These are phyloP conservation scores for Penicillium subrubescens DNA, from an alignment of 495 filamentous ascomycete species.

Conservation along the genomic window DNA sequence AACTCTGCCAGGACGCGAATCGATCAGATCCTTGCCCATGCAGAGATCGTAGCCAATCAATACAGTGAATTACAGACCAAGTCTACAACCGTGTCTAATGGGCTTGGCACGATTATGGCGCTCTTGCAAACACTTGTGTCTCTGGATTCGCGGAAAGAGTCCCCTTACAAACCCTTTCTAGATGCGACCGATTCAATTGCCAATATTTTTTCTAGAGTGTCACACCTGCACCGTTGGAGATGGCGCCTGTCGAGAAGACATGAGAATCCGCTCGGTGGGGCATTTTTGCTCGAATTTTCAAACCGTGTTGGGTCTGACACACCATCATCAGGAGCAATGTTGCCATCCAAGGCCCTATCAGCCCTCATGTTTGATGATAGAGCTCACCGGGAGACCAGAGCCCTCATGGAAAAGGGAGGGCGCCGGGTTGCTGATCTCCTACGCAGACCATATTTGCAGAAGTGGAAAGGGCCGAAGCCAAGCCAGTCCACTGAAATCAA, in stretches of 20 bases:
- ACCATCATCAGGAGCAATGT: background rate
- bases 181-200: background rate
- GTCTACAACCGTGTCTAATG: background rate
- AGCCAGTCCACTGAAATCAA: conserved; percentile 14
- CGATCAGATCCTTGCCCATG: conserved; percentile 7
- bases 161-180: background rate
- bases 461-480: conserved; percentile 8
- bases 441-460: conserved; percentile 9
- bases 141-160: background rate
- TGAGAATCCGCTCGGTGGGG: background rate
- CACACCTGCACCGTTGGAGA: background rate
- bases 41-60: background rate
- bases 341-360: background rate
- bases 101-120: background rate
- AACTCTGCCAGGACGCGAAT: conserved; percentile 23
- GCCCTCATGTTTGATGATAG: conserved; percentile 3
- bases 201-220: background rate
- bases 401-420: background rate
- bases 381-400: background rate
- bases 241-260: background rate
- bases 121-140: background rate
- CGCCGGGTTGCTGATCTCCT: background rate
- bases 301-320: too few relatives aligned
- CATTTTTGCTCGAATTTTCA: background rate
- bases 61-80: conserved; percentile 10